phyloP scores from a whole-genome alignment of 2,329 filamentous ascomycete species.

The Xylaria sp. region DNA sequence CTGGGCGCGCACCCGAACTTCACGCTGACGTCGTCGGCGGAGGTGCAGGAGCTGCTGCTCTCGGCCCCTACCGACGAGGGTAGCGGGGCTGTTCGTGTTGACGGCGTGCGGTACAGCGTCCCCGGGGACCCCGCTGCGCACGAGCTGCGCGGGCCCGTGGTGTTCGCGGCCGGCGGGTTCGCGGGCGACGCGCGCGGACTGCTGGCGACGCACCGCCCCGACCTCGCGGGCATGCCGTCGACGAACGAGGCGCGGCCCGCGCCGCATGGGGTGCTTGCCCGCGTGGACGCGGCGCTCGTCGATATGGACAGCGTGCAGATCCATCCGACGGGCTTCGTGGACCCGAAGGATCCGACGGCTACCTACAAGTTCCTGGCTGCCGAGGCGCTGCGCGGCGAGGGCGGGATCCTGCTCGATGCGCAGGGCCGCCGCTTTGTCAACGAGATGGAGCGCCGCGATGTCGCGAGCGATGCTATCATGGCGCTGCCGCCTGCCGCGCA shows the following conservation, averaged over 20 bases:
- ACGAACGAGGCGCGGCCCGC: conserved; percentile 66
- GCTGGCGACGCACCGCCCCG: conserved; percentile 61
- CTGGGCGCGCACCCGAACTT: conserved; percentile 57
- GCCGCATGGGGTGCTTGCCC: conserved; percentile 52
- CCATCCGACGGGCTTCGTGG: conserved; percentile 69
- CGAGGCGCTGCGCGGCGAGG: conserved; percentile 67
- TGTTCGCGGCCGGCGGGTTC: conserved; percentile 68
- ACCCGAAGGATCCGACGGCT: conserved; percentile 51
- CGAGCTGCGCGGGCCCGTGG: conserved; percentile 56
- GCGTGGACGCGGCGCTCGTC: conserved; percentile 50
- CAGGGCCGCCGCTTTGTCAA: conserved; percentile 63
- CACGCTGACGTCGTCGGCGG: conserved; percentile 55
- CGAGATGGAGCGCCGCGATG: conserved; percentile 64
- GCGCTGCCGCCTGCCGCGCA: conserved; percentile 38
- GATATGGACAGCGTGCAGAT: conserved; percentile 66
- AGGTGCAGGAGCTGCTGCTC: conserved; percentile 61
- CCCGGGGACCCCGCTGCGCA: conserved; percentile 45
- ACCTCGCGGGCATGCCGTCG: conserved; percentile 63
- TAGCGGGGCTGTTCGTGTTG: too few relatives aligned
- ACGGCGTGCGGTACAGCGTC: conserved; percentile 57
- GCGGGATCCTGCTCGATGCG: conserved; percentile 58
- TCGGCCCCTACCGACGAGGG: conserved; percentile 33
- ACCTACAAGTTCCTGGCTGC: conserved; percentile 67
- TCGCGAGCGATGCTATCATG: conserved; percentile 60
- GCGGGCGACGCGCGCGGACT: conserved; percentile 65